These are phyloP conservation scores for Aspergillus intermedius DNA, from an alignment of 2,329 filamentous ascomycete genomes.

Conservation along the genomic window DNA sequence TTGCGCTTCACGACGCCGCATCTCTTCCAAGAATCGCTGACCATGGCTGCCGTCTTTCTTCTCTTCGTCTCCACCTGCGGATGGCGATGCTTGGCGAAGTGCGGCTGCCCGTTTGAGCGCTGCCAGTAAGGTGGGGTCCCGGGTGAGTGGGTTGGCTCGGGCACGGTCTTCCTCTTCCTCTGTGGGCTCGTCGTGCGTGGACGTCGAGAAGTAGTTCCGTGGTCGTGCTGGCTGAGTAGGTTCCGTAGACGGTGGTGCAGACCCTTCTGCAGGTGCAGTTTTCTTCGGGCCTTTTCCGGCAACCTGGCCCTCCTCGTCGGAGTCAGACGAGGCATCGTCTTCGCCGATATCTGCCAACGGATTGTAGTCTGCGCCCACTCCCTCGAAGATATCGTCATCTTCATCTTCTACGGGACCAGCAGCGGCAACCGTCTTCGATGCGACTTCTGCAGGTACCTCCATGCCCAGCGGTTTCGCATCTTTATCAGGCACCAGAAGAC, in stretches of 20 bases:
- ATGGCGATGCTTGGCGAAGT: slow-evolving; percentile 45
- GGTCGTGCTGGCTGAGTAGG: slow-evolving; percentile 18
- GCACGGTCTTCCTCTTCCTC: slow-evolving; percentile 36
- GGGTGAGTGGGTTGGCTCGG: slow-evolving; percentile 44
- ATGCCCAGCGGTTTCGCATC: slow-evolving; percentile 45
- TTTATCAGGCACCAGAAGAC: slow-evolving; percentile 39
- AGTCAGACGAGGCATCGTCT: slow-evolving; percentile 40
- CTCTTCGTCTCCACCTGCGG: slow-evolving; percentile 39
- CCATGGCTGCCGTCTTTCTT: slow-evolving; percentile 61
- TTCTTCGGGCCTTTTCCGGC: slow-evolving; percentile 7
- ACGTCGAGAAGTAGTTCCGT: slow-evolving; percentile 44
- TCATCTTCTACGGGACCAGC: slow-evolving; percentile 34
- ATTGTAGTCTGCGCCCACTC: slow-evolving; percentile 54
- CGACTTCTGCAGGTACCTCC: slow-evolving; percentile 42
- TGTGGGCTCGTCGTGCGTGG: slow-evolving; percentile 46
- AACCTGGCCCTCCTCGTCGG: slow-evolving; percentile 34
- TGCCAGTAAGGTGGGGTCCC: slow-evolving; percentile 72
- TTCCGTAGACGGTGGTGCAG: slow-evolving; percentile 1
- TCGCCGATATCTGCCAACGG: slow-evolving; percentile 50
- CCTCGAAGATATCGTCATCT: slow-evolving; percentile 58
- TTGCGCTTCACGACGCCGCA: slow-evolving; percentile 53
- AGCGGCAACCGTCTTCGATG: slow-evolving; percentile 25
- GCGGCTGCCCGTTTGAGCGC: slow-evolving; percentile 78
- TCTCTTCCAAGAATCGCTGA: slow-evolving; percentile 65
- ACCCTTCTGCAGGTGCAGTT: not conserved